phyloP scores from a whole-genome alignment of 1,284 basidiomycete species.

The Cutaneotrichosporon sp. region DNA sequence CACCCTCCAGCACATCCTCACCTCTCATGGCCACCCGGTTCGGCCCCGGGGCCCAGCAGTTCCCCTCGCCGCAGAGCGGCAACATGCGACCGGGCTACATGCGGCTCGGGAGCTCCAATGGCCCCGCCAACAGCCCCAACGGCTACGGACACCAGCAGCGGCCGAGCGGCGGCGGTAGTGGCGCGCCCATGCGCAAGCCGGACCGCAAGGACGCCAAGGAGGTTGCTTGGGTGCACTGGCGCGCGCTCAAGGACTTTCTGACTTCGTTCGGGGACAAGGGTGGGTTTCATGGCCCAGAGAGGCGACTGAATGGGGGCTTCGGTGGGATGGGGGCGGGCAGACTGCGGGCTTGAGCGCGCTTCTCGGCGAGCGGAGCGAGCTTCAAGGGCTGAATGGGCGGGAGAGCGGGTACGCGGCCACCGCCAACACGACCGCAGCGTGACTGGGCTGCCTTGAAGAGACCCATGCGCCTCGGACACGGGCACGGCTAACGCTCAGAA shows the following conservation, averaged over 20 bases:
- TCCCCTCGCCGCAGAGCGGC: background rate
- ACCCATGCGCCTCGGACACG: background rate
- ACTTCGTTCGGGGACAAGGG: conserved; percentile 50
- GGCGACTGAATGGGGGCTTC: too few relatives aligned
- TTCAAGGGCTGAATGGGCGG: too few relatives aligned
- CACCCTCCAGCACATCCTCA: background rate
- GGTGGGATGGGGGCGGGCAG: too few relatives aligned
- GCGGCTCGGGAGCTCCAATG: conserved; percentile 8
- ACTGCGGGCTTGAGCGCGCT: too few relatives aligned
- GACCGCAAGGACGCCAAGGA: conserved; percentile 33
- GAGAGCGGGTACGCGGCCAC: too few relatives aligned
- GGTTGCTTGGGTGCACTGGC: conserved; percentile 51
- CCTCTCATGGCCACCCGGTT: conserved; percentile 22
- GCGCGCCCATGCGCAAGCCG: conserved; percentile 2
- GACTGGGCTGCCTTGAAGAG: too few relatives aligned
- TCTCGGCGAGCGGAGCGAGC: too few relatives aligned
- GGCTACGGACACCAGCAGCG: conserved; percentile 1
- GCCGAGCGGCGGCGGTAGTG: background rate
- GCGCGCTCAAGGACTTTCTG: conserved; percentile 49
- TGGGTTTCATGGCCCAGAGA: conserved; percentile 28
- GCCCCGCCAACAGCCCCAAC: background rate
- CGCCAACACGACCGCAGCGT: too few relatives aligned
- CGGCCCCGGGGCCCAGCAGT: conserved; percentile 4
- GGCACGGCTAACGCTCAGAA: conserved; percentile 52
- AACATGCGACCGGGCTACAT: conserved; percentile 12